Percentiles rank a stretch among this genome's conserved stretches.
Conservation (phyloP, 129 eudicot genomes). For the Flaveria robusta region DNA sequence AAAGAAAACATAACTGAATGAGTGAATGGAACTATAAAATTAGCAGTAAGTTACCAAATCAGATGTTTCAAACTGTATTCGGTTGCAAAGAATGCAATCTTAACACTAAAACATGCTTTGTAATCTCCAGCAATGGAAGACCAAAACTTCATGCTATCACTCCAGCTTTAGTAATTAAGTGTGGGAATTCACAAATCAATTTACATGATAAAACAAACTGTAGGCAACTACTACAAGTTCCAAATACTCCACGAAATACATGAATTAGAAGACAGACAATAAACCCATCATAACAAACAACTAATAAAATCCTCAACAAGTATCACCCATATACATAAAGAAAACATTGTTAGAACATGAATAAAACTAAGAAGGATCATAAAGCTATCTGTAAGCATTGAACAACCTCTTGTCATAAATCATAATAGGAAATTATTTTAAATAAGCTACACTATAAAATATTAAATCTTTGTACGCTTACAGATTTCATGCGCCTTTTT, state of each 20-base stretch:
- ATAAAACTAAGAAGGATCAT: not conserved
- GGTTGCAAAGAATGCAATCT: too few species aligned
- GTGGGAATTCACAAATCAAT: too few species aligned
- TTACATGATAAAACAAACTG: too few species aligned
- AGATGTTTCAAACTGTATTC: too few species aligned
- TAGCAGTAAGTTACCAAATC: not conserved
- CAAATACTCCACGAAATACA: not conserved
- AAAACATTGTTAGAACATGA: not conserved
- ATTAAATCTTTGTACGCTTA: slow-evolving; percentile 10
- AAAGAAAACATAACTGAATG: not conserved
- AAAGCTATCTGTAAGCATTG: not conserved
- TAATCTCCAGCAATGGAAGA: too few species aligned
- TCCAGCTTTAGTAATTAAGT: too few species aligned
- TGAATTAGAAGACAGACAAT: not conserved
- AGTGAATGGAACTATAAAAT: not conserved
- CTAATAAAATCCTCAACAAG: not conserved
- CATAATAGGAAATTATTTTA: not conserved
- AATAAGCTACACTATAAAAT: not conserved
- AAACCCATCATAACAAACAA: not conserved
- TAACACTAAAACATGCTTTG: too few species aligned
- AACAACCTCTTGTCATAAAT: not conserved
- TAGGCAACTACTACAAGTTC: not conserved
- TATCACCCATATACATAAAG: not conserved
- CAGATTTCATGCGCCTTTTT: slow-evolving; percentile 22
- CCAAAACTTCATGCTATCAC: too few species aligned